Evolutionary conservation across 108 stramenopile species (phyloP).

Genomic region (Pseudonitzschia delicatissima): DNA sequence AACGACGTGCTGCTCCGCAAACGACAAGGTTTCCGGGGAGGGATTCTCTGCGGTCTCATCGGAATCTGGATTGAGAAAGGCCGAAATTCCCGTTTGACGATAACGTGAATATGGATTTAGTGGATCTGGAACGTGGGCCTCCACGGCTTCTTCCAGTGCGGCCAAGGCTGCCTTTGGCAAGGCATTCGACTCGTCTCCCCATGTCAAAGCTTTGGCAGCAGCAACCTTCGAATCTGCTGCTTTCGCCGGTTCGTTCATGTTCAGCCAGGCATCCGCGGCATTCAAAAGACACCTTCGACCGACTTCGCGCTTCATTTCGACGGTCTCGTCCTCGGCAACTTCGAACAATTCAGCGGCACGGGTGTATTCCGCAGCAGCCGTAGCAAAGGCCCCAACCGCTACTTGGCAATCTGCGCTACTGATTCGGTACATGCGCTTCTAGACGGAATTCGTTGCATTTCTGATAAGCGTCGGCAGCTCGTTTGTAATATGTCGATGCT

Average conservation of each 20-base stretch:
- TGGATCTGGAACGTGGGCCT: conserved; percentile 74
- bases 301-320: conserved; percentile 51
- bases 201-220: conserved; percentile 61
- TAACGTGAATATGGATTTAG: conserved; percentile 71
- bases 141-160: conserved; percentile 70
- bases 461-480: conserved; percentile 84
- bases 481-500: conserved; percentile 78
- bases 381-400: conserved; percentile 62
- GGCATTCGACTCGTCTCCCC: conserved; percentile 30
- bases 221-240: conserved; percentile 50
- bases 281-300: conserved; percentile 56
- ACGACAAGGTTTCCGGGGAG: conserved; percentile 33
- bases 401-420: conserved; percentile 68
- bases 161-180: conserved; percentile 52
- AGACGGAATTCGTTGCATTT: conserved; percentile 62
- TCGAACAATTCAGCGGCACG: conserved; percentile 69
- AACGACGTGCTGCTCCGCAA: conserved; percentile 63
- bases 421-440: conserved; percentile 70
- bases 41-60: conserved; percentile 33
- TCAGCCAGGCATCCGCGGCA: conserved; percentile 62
- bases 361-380: conserved; percentile 73
- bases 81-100: conserved; percentile 72
- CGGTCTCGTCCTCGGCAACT: conserved; percentile 30
- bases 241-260: conserved; percentile 68
- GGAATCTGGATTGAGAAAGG: conserved; percentile 42